Evolutionary conservation across 176 grass and related monocot genomes (phyloP).

Genomic region (Carex kokanica): DNA sequence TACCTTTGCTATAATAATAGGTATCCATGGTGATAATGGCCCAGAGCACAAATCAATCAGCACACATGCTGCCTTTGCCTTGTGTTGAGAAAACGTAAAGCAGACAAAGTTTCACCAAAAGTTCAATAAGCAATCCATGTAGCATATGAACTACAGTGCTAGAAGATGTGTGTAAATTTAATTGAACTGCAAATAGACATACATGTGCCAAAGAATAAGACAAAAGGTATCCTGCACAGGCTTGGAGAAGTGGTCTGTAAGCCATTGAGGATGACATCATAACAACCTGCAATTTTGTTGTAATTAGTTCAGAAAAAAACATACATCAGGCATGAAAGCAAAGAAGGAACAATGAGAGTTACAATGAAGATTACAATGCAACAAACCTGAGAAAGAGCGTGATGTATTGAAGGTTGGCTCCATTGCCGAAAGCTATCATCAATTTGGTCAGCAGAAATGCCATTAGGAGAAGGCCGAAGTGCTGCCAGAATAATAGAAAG

Average conservation of each 20-base stretch:
- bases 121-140: neutral
- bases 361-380: constrained; percentile 7
- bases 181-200: constrained; percentile 38
- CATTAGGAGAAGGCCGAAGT: constrained; percentile 67
- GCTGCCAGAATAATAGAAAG: constrained; percentile 45
- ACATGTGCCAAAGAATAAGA: constrained; percentile 83
- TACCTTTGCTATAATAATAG: constrained; percentile 75
- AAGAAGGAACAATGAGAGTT: constrained; percentile 25
- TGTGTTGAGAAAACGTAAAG: constrained; percentile 31
- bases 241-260: constrained; percentile 75
- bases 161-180: neutral
- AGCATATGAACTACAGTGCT: neutral
- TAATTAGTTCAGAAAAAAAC: constrained; percentile 15
- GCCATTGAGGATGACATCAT: constrained; percentile 78
- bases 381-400: constrained; percentile 86
- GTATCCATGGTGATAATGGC: constrained; percentile 80
- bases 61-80: constrained; percentile 90
- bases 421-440: constrained; percentile 86
- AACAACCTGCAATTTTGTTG: constrained; percentile 53
- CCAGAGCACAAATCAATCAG: constrained; percentile 86
- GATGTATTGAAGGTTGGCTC: constrained; percentile 67
- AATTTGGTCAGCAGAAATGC: constrained; percentile 51
- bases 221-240: constrained; percentile 90
- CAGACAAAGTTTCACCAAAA: constrained; percentile 20
- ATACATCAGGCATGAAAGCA: constrained; percentile 32